A percentile compares a stretch with the other conserved stretches of the same genome.
Conservation (phyloP, 2,329 filamentous ascomycete species). For the Pseudofabraea citricarpa region DNA sequence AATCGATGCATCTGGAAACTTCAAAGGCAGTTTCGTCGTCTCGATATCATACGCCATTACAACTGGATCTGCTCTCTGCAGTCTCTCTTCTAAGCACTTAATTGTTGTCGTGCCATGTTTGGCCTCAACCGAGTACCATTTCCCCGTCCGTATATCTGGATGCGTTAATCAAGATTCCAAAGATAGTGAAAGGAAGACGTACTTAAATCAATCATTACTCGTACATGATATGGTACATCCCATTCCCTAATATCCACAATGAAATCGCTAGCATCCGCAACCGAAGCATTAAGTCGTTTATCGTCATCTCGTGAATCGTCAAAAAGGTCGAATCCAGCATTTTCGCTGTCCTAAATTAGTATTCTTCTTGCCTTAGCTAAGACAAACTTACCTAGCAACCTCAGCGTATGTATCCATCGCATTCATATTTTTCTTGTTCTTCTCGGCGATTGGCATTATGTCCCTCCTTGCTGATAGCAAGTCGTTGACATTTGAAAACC, state of each 20-base stretch:
- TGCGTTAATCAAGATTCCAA: conserved; percentile 12
- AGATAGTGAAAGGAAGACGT: too few species aligned
- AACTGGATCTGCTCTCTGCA: conserved; percentile 91
- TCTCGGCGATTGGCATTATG: conserved; percentile 87
- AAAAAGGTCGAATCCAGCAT: conserved; percentile 89
- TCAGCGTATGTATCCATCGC: conserved; percentile 98
- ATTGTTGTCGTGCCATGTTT: conserved; percentile 88
- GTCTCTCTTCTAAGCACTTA: conserved; percentile 77
- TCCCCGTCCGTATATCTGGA: conserved; percentile 86
- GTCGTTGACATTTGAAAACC: conserved; percentile 83
- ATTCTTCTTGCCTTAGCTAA: not conserved
- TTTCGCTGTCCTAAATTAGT: conserved; percentile 47
- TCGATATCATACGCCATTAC: conserved; percentile 99
- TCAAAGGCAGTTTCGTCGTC: conserved; percentile 90
- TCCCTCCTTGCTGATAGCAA: conserved; percentile 78
- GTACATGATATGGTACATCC: conserved; percentile 97
- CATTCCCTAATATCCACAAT: conserved; percentile 99
- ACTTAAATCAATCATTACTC: conserved; percentile 95
- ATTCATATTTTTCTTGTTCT: conserved; percentile 93
- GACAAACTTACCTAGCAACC: conserved; percentile 68
- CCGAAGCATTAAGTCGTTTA: conserved; percentile 67
- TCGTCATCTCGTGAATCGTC: conserved; percentile 81
- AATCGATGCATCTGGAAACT: conserved; percentile 90
- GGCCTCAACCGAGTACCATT: conserved; percentile 94
- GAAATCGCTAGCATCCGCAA: conserved; percentile 89